Evolutionary conservation across 148 eudicot species (phyloP).

Genomic region (Chenopodium formosanum): DNA sequence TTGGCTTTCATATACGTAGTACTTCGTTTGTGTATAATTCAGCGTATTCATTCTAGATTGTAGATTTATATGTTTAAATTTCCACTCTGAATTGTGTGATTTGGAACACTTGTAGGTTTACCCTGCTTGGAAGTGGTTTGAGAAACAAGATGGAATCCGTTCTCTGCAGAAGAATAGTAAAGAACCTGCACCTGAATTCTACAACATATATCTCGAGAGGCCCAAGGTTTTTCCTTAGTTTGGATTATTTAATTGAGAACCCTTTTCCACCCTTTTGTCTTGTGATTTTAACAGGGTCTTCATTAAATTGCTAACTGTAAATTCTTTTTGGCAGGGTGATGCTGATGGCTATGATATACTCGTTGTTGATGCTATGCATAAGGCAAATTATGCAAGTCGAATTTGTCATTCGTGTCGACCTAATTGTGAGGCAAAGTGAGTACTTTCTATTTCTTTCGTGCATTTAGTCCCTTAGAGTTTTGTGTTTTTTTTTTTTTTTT

Average conservation of each 20-base stretch:
- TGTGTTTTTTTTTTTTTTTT: too few species aligned
- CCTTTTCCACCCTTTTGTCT: neutral
- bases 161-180: conserved; percentile 82
- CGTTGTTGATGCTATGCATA: conserved; percentile 99
- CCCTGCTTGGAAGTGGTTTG: conserved; percentile 99
- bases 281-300: neutral
- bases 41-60: neutral
- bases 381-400: conserved; percentile 97
- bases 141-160: conserved; percentile 96
- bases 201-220: conserved; percentile 95
- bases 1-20: neutral
- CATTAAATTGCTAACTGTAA: neutral
- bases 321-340: conserved; percentile 67
- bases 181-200: conserved; percentile 95
- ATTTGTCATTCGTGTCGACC: conserved; percentile 98
- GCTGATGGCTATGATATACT: conserved; percentile 98
- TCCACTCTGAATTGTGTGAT: neutral
- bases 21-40: too few species aligned
- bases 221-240: conserved; percentile 60
- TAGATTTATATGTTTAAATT: conserved; percentile 1
- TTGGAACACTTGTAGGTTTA: conserved; percentile 55
- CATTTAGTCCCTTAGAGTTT: neutral
- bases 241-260: neutral
- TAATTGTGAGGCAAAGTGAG: conserved; percentile 98
- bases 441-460: conserved; percentile 15